A percentile compares a stretch with the other conserved stretches of the same genome.
phyloP scores from a whole-genome alignment of 2,329 filamentous ascomycete species.

The Colletotrichum higginsianum region DNA sequence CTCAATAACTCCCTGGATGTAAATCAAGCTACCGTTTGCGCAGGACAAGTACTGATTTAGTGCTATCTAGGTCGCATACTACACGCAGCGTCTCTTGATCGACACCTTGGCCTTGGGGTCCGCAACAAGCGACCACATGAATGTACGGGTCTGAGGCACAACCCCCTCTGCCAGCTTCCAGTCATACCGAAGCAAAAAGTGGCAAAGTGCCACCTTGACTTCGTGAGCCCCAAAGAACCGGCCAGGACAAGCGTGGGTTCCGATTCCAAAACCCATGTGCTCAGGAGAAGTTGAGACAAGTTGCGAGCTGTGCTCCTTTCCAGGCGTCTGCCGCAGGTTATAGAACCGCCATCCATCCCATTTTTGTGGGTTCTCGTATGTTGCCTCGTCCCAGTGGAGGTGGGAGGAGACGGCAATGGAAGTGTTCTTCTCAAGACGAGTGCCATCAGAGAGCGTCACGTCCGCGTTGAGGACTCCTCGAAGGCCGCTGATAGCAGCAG shows the following conservation, averaged over 20 bases:
- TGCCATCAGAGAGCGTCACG: slow-evolving; percentile 25
- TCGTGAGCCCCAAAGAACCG: background rate
- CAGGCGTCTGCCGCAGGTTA: slow-evolving; percentile 28
- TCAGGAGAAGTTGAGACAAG: slow-evolving; percentile 56
- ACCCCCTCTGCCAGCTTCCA: slow-evolving; percentile 1
- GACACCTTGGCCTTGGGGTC: slow-evolving; percentile 20
- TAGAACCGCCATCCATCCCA: slow-evolving; percentile 23
- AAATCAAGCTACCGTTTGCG: too few relatives aligned
- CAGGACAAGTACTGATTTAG: background rate
- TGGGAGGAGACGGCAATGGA: slow-evolving; percentile 21
- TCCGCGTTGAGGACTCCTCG: slow-evolving; percentile 4
- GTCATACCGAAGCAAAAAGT: background rate
- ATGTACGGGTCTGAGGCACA: slow-evolving; percentile 11
- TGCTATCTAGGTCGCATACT: background rate
- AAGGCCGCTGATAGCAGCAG: slow-evolving; percentile 19
- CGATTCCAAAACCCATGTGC: slow-evolving; percentile 55
- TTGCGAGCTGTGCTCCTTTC: slow-evolving; percentile 50
- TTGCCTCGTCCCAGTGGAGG: slow-evolving; percentile 18
- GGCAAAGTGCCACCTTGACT: background rate
- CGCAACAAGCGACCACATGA: slow-evolving; percentile 30
- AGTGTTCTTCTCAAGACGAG: background rate
- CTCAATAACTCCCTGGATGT: too few relatives aligned
- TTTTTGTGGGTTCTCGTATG: slow-evolving; percentile 6
- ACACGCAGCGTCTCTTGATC: background rate
- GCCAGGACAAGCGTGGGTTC: slow-evolving; percentile 39